Evolutionary conservation across 169 alveolate species (phyloP), one percentile per base, ranked within the genome.

Genomic region (Plasmodium knowlesi): DNA sequence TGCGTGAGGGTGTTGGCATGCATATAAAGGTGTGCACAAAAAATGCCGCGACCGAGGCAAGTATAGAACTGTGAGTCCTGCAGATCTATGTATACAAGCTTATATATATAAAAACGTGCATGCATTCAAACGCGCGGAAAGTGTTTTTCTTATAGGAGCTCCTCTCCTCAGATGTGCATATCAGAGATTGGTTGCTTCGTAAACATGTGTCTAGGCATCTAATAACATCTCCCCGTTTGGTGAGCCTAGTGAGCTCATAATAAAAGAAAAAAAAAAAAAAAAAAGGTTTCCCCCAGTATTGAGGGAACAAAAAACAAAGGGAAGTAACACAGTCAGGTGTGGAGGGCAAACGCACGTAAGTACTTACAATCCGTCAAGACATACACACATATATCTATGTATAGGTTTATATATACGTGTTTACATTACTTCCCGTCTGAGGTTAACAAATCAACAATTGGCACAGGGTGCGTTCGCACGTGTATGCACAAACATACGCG

Each of bases 381-480:
- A 50, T 50, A 50, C 22, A 50, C 61, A 50, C 6, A 67, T 67
- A 25, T 67, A 28, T 19, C 41, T 22, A 28, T 19, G 30, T 2
- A 67, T 19, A 67, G 0, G 41, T 67, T 19, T 67, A 61, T 28
- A 25, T 67, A 67, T 67, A 67, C 2, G 6, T 28, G 39, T 57
- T 9, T 28, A 67, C 30, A 25, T 8, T 67, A 12, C 30, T 67
- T 16, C n/a, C n/a, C n/a, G 37, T 67, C 9, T 39, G 5, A 10
- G 28, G 50, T 19, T 28, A 43, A 79, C 34, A 79, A 79, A 79
- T 79, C 19, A 79, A 79, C 43, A 79, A 79, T 22, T 79, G 19
- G 34, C 54, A 25, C 54, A 46, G 67, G 37, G 50, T 3, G 54
- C 46, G 19, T 53, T 28, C 67, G 37, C 37, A 37, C 67, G 67